Evolutionary conservation across 257 asterid genomes (phyloP), one percentile per base, ranked within the genome.

Genomic region (Nicotiana obtusifolia): DNA sequence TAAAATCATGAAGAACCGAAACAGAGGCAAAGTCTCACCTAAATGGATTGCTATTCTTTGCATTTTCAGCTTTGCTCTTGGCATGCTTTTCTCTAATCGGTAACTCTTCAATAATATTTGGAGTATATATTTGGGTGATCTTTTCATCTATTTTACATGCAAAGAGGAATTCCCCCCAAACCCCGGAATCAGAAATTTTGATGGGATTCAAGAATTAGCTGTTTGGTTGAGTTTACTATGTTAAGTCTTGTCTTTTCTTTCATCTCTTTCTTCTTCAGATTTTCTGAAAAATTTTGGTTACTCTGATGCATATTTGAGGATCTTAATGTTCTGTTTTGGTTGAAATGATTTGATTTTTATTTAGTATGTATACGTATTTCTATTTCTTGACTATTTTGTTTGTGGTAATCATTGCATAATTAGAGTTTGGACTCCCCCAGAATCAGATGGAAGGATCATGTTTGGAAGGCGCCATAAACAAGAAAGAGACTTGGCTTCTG

Each of bases 61-160:
- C 69, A 59, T 90, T 82, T 64, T 79, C 86, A 89, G 97, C 85
- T 93, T 93, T 79, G 91, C 57, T 76, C 84, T 90, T 35, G 97
- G 97, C 88, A 76, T 87, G 80, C 81, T 90, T 65, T 91, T 87
- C 87, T 85, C 89, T 86, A 85, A 85, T 88, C 87, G 97, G 96
- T 87, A 64, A 30, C 30, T 11, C 59, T 54, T 19, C 10, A 35
- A 35, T 35, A 35, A 5, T 35, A 2, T 35, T 35, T 35, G 8
- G 44, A 35, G 44, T 35, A 35, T 35, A 35, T 35, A 6, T 1
- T 1, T 35, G 5, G 44, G 44, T 35, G 44, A 35, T 35, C 19
- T 54, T 15, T 53, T 37, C 35, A n/a, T 53, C 13, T 3, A 26
- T 37, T 24, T 14, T 80, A 19, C 19, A 2, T 6, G 10, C 17